Conservation (phyloP, 2,329 filamentous ascomycete genomes). For the Neofusicoccum laricinum region DNA sequence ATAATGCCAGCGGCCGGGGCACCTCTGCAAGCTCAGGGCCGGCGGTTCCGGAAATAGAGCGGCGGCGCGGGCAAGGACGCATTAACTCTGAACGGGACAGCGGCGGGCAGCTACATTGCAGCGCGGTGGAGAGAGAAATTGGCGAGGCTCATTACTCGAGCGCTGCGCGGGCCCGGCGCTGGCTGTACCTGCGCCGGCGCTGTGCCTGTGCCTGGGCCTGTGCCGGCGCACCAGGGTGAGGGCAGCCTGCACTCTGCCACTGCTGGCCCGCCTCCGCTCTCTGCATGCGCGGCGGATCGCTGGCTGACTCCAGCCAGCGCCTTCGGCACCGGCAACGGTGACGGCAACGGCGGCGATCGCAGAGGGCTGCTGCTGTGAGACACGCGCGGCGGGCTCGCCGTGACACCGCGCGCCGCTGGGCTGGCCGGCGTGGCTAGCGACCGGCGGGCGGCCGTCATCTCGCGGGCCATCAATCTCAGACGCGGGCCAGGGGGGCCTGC, state of each 20-base stretch:
- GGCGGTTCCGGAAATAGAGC: background rate
- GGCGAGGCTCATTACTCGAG: background rate
- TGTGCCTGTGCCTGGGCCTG: too few relatives aligned
- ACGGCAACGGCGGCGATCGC: background rate
- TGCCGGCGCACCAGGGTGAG: background rate
- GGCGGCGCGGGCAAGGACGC: background rate
- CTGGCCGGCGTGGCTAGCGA: background rate
- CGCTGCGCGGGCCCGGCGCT: background rate
- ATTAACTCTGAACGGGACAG: background rate
- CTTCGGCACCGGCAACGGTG: background rate
- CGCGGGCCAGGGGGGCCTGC: constrained; percentile 1
- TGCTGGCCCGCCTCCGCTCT: background rate
- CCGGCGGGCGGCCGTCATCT: background rate
- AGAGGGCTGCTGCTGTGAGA: background rate
- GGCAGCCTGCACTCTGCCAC: too few relatives aligned
- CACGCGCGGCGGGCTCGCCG: background rate
- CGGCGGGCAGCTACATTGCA: background rate
- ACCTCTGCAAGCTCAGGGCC: background rate
- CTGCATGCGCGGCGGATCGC: background rate
- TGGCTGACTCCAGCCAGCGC: background rate
- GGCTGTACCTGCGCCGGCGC: background rate
- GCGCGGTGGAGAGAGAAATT: background rate
- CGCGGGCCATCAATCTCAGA: constrained; percentile 3
- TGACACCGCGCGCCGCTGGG: background rate
- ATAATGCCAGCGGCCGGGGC: background rate